A percentile compares a stretch with the other conserved stretches of the same genome.
These are phyloP conservation scores for Dispira parvispora DNA, from an alignment of 192 early-diverging fungal species.

Conservation along the genomic window DNA sequence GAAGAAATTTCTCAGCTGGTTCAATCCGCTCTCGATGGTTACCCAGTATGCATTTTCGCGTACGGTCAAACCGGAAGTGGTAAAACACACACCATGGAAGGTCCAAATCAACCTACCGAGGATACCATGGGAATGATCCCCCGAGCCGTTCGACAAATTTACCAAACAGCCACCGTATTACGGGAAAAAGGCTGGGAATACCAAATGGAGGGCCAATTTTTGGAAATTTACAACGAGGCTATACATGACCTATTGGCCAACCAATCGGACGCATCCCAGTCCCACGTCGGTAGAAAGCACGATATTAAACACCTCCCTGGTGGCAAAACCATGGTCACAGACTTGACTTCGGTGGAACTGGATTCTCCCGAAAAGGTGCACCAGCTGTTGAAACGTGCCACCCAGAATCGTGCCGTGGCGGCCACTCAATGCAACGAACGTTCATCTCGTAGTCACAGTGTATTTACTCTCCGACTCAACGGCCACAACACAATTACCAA, in stretches of 20 bases:
- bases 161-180: conserved; percentile 47
- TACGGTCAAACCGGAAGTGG: conserved; percentile 95
- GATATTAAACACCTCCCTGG: conserved; percentile 69
- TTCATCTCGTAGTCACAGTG: conserved; percentile 84
- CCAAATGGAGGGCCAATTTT: conserved; percentile 65
- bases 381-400: conserved; percentile 51
- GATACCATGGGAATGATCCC: conserved; percentile 80
- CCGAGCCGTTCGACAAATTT: conserved; percentile 81
- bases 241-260: conserved; percentile 63
- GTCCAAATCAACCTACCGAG: conserved; percentile 25
- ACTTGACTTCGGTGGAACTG: conserved; percentile 48
- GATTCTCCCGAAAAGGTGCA: conserved; percentile 58
- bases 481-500: conserved; percentile 59
- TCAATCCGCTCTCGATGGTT: conserved; percentile 88
- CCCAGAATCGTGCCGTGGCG: conserved; percentile 72
- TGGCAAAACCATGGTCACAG: conserved; percentile 66
- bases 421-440: conserved; percentile 86
- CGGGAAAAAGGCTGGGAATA: conserved; percentile 78
- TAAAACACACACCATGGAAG: conserved; percentile 77
- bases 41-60: conserved; percentile 95
- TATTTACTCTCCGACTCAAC: conserved; percentile 69
- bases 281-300: conserved; percentile 76
- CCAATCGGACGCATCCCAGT: conserved; percentile 26
- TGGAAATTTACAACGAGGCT: conserved; percentile 95
- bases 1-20: conserved; percentile 92